Conservation (phyloP, 2,329 filamentous ascomycete species). For the Stachybotrys echinatus region DNA sequence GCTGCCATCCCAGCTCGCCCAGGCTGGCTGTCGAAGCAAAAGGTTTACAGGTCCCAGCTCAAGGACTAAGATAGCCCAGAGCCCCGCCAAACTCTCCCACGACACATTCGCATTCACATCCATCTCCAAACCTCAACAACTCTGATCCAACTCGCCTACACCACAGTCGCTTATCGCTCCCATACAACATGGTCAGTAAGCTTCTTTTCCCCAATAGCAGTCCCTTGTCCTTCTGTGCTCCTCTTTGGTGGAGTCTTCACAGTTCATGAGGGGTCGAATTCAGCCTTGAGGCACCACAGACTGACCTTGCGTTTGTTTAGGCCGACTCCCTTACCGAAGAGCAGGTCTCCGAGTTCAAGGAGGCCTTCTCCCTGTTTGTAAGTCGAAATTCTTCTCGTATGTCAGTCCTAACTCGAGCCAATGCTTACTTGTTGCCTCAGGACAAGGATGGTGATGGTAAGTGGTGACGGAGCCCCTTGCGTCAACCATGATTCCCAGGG, state of each 20-base stretch:
- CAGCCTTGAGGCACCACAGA: neutral
- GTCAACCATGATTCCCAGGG: slow-evolving; percentile 4
- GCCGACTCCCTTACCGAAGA: slow-evolving; percentile 98
- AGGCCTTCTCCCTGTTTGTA: slow-evolving; percentile 99
- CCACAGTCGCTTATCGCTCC: slow-evolving; percentile 11
- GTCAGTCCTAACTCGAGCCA: slow-evolving; percentile 1
- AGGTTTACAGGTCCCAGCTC: neutral
- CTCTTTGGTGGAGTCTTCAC: neutral
- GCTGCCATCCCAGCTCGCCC: neutral
- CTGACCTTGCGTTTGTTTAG: slow-evolving; percentile 36
- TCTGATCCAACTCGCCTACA: slow-evolving; percentile 6
- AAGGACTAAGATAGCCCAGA: neutral
- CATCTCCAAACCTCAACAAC: neutral
- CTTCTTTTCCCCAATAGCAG: slow-evolving; percentile 3
- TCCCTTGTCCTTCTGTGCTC: slow-evolving; percentile 1
- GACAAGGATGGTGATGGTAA: slow-evolving; percentile 90
- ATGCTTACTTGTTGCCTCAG: slow-evolving; percentile 38
- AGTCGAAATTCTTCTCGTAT: slow-evolving; percentile 42
- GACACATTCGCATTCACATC: slow-evolving; percentile 1
- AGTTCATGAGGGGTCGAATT: neutral
- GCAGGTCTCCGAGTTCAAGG: slow-evolving; percentile 99
- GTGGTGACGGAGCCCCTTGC: slow-evolving; percentile 32
- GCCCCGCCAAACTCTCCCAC: slow-evolving; percentile 1
- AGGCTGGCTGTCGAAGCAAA: neutral
- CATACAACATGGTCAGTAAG: slow-evolving; percentile 22